Conservation (phyloP, 1,284 basidiomycete species). For the Fomitopsis palustris region DNA sequence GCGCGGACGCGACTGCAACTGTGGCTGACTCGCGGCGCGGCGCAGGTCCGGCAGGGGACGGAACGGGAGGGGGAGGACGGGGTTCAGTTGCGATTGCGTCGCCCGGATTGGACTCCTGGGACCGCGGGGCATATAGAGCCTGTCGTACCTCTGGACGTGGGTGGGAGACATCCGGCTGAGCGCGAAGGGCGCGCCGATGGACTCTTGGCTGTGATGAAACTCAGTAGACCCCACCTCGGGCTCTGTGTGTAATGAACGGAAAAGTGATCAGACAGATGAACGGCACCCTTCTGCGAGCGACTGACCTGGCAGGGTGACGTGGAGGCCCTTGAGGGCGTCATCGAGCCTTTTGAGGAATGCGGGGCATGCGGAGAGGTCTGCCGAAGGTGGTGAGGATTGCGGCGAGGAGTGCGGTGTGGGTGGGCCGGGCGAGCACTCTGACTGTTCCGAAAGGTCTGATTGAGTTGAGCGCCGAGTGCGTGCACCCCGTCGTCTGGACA, state of each 20-base stretch:
- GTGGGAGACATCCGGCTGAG: not conserved
- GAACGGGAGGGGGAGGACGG: constrained; percentile 1
- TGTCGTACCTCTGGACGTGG: not conserved
- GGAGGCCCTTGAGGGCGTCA: constrained; percentile 1
- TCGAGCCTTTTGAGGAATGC: constrained; percentile 2
- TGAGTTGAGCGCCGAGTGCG: not conserved
- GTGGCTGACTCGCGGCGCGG: not conserved
- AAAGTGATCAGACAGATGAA: not conserved
- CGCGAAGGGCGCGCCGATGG: not conserved
- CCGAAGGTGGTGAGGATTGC: not conserved
- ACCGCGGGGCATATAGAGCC: not conserved
- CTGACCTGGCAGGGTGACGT: not conserved
- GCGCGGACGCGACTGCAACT: not conserved
- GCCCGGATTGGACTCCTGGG: not conserved
- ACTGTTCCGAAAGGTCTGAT: not conserved
- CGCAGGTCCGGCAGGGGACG: constrained; percentile 1
- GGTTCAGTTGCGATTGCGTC: not conserved
- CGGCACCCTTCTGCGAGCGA: not conserved
- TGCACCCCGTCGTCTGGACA: not conserved
- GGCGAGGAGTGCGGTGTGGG: constrained; percentile 3
- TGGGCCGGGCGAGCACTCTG: constrained; percentile 4
- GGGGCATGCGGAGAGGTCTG: not conserved
- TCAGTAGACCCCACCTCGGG: not conserved
- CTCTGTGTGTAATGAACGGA: not conserved
- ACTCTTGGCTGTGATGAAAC: not conserved